Evolutionary conservation across 2,329 filamentous ascomycete species (phyloP).

Genomic region (Lizonia empirigonia): DNA sequence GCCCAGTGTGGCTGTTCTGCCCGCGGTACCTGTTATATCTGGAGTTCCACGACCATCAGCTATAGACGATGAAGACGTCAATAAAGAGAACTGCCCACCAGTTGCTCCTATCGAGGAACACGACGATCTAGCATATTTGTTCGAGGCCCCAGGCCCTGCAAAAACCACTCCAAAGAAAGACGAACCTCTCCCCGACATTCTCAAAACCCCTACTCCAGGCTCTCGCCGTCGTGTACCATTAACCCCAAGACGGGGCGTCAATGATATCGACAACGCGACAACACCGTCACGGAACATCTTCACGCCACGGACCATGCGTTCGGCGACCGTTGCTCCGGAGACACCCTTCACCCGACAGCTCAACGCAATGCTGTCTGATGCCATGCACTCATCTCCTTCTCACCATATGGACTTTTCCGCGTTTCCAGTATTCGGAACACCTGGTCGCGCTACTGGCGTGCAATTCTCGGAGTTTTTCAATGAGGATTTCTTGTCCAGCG

Average conservation of each 20-base stretch:
- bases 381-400: slow-evolving; percentile 38
- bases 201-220: slow-evolving; percentile 53
- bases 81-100: slow-evolving; percentile 64
- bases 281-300: slow-evolving; percentile 47
- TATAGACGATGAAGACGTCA: slow-evolving; percentile 32
- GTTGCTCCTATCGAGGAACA: slow-evolving; percentile 39
- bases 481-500: slow-evolving; percentile 45
- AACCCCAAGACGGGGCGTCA: slow-evolving; percentile 40
- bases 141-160: slow-evolving; percentile 63
- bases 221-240: slow-evolving; percentile 44
- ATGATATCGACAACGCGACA: slow-evolving; percentile 29
- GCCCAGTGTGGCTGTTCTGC: background rate
- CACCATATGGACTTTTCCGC: slow-evolving; percentile 42
- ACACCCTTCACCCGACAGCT: slow-evolving; percentile 69
- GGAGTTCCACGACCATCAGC: background rate
- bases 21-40: background rate
- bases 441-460: slow-evolving; percentile 26
- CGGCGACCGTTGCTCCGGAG: slow-evolving; percentile 40
- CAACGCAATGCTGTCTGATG: slow-evolving; percentile 61
- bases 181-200: slow-evolving; percentile 57
- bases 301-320: slow-evolving; percentile 43
- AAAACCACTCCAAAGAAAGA: slow-evolving; percentile 64
- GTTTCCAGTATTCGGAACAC: slow-evolving; percentile 43
- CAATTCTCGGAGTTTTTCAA: slow-evolving; percentile 38
- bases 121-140: slow-evolving; percentile 67